These are phyloP conservation scores for Colletotrichum sp. DNA, from an alignment of 2,329 filamentous ascomycete species.

Conservation along the genomic window DNA sequence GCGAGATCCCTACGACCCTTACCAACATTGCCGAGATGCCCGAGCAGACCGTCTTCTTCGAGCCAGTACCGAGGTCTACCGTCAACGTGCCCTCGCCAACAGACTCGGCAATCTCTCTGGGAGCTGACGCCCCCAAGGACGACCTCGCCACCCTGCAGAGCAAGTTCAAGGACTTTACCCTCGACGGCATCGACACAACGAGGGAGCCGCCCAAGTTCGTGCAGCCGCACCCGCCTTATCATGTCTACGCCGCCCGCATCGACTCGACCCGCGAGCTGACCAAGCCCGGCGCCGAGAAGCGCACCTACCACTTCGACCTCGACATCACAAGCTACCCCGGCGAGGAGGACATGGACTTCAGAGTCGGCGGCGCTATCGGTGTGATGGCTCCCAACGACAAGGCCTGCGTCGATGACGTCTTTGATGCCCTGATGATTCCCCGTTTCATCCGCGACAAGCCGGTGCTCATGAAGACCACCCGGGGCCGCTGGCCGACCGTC, in stretches of 20 bases:
- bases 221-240: constrained; percentile 91
- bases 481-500: constrained; percentile 93
- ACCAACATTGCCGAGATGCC: constrained; percentile 76
- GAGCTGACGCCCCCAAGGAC: constrained; percentile 40
- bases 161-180: constrained; percentile 30
- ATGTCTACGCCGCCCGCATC: constrained; percentile 89
- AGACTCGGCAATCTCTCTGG: constrained; percentile 54
- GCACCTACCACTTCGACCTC: constrained; percentile 96
- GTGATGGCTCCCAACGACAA: constrained; percentile 87
- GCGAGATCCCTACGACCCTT: constrained; percentile 74
- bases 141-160: constrained; percentile 25
- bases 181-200: constrained; percentile 57
- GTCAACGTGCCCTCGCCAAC: constrained; percentile 42
- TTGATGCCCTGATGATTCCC: constrained; percentile 82
- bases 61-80: constrained; percentile 53
- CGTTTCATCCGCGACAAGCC: constrained; percentile 84
- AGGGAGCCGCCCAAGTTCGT: constrained; percentile 87
- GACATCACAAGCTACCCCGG: constrained; percentile 94
- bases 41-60: constrained; percentile 75
- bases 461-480: constrained; percentile 77
- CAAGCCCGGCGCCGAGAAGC: constrained; percentile 87
- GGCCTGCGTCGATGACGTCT: constrained; percentile 78
- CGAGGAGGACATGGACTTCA: constrained; percentile 87
- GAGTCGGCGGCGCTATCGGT: constrained; percentile 94
- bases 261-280: constrained; percentile 87